Base-by-base conservation (phyloP, 306 rosid genomes). In the Cucurbita moschata region DNA sequence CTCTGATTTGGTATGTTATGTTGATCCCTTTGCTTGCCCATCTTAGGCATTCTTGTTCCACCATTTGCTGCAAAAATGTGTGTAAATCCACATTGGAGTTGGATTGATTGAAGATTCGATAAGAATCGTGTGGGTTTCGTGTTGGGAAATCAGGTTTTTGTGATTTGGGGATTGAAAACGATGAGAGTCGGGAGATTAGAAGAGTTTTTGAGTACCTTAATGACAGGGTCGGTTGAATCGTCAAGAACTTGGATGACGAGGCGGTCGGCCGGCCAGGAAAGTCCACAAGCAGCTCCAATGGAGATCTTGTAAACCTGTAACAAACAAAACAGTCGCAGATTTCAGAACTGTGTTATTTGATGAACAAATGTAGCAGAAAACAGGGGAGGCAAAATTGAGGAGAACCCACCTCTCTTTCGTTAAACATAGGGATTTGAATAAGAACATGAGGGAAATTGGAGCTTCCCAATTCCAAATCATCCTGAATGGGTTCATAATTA, bases 401-500 rank as follows among this genome's bases (percentile, higher is more conserved):
- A 91, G 35, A 30, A 30, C 35, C 35, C 35, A 30, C 99, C 99
- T 95, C 99, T 87, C 57, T 85, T 77, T 95, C 99, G 57, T 95
- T 95, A 84, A 82, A 95, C 99, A 95, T 95, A 16, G 99, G 99
- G 84, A 95, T 95, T 88, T 95, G 99, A 26, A 95, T n/a, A 5
- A 95, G 94, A 40, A 95, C 97, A 13, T 80, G 83, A 0, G 99
- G 99, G 84, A 85, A 95, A 83, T 89, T 88, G 10, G 96, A 79
- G 79, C 84, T 77, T 2, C 99, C 99, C 26, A 80, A 37, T 87
- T 95, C 99, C 56, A 76, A 77, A 35, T 95, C 99, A 4, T 95
- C 99, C 72, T 85, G 85, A 12, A 95, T 67, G 0, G 77, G 83
- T 11, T 95, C 93, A 7, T 18, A 91, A 0, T 79, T 89, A 81